Conservation (phyloP, 139 green algal genomes). For the Haematococcus lacustris region DNA sequence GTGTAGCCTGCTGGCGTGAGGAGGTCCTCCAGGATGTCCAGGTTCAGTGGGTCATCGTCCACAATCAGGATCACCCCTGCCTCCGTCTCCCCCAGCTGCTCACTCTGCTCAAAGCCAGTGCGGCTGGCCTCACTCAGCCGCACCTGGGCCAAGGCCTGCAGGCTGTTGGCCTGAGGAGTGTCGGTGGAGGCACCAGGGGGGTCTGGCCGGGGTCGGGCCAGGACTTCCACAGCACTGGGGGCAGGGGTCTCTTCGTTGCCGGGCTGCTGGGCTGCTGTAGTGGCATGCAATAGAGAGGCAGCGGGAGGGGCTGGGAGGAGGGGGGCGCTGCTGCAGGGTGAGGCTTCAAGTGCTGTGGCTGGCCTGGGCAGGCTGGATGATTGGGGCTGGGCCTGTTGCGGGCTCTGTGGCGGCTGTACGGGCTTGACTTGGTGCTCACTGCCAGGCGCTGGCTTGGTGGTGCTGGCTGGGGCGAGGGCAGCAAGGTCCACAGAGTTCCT, state of each 20-base stretch:
- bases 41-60: constrained; percentile 25
- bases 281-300: no score
- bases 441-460: neutral
- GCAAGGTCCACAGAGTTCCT: neutral
- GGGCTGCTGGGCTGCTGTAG: no score
- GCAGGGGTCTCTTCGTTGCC: neutral
- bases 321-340: no score
- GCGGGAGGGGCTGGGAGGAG: no score
- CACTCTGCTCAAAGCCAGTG: neutral
- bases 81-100: neutral
- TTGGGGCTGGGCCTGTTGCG: neutral
- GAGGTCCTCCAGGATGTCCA: constrained; percentile 28
- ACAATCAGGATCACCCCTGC: constrained; percentile 13
- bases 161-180: neutral
- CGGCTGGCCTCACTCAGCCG: neutral
- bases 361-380: no score
- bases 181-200: neutral
- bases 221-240: neutral
- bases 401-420: neutral
- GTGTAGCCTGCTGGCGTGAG: constrained; percentile 17
- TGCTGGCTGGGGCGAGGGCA: neutral
- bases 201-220: neutral
- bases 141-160: neutral
- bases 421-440: neutral
- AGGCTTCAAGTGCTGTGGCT: no score